Evolutionary conservation across 345 rosid genomes (phyloP).

Genomic region (Trapa bicornis): DNA sequence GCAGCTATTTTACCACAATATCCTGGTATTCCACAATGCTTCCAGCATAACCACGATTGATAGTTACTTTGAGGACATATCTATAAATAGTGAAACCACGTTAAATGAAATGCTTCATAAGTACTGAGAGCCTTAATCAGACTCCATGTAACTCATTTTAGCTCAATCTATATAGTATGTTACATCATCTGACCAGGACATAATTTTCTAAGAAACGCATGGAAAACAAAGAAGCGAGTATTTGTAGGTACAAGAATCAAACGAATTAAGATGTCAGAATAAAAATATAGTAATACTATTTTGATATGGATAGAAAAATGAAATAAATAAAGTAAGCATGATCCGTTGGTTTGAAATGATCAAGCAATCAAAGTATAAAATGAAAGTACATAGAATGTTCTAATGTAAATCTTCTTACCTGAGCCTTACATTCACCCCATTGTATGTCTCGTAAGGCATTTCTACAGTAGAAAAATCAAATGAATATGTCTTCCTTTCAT

Average conservation of each 20-base stretch:
- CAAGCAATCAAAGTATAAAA: not conserved
- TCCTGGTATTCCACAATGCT: constrained; percentile 91
- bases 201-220: not conserved
- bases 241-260: not conserved
- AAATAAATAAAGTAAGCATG: not conserved
- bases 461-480: constrained; percentile 92
- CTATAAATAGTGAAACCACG: constrained; percentile 25
- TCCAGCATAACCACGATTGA: constrained; percentile 84
- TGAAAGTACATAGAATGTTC: not conserved
- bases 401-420: constrained; percentile 35
- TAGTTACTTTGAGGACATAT: constrained; percentile 90
- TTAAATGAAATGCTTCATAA: not conserved
- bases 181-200: not conserved
- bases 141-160: not conserved
- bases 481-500: constrained; percentile 74
- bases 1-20: constrained; percentile 45
- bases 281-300: not conserved
- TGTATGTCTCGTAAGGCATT: constrained; percentile 95
- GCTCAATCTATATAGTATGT: not conserved
- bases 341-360: not conserved
- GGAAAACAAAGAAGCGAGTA: not conserved
- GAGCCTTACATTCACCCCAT: constrained; percentile 86
- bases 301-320: not conserved
- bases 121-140: not conserved
- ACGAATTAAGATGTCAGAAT: not conserved